phyloP scores from a whole-genome alignment of 2,329 filamentous ascomycete genomes.

The Helminthosporium solani region DNA sequence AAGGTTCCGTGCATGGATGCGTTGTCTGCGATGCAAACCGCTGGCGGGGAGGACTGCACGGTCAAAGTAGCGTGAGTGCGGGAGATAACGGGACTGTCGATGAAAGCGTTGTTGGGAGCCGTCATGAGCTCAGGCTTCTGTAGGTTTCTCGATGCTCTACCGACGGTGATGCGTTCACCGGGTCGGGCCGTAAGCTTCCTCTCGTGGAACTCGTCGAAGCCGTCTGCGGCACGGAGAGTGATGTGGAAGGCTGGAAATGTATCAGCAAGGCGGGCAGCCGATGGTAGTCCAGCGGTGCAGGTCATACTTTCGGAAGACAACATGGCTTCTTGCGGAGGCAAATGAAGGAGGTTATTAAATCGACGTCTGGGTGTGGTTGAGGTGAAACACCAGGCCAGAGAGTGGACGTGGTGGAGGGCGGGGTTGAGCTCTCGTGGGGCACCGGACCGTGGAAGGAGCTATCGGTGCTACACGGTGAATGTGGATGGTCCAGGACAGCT shows the following conservation, averaged over 20 bases:
- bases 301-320: conserved; percentile 5
- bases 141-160: conserved; percentile 46
- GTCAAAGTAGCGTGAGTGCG: conserved; percentile 61
- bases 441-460: neutral
- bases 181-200: conserved; percentile 35
- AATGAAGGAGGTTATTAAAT: neutral
- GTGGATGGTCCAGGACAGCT: no score
- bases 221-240: conserved; percentile 34
- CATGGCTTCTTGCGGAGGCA: conserved; percentile 3
- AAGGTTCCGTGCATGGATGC: conserved; percentile 64
- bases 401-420: neutral
- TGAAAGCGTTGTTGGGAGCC: conserved; percentile 61
- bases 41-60: conserved; percentile 17
- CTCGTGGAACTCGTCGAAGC: conserved; percentile 42
- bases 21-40: conserved; percentile 54
- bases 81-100: conserved; percentile 72
- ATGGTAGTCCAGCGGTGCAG: neutral
- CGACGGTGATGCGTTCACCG: conserved; percentile 37
- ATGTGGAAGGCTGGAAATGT: conserved; percentile 30
- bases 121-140: conserved; percentile 45
- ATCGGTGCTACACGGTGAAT: neutral
- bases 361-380: neutral
- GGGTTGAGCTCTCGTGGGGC: neutral
- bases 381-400: neutral
- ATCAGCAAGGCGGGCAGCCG: conserved; percentile 1